These are phyloP conservation scores for Kalanchoe fedtschenkoi DNA, from an alignment of 164 flowering plant genomes.

Conservation along the genomic window DNA sequence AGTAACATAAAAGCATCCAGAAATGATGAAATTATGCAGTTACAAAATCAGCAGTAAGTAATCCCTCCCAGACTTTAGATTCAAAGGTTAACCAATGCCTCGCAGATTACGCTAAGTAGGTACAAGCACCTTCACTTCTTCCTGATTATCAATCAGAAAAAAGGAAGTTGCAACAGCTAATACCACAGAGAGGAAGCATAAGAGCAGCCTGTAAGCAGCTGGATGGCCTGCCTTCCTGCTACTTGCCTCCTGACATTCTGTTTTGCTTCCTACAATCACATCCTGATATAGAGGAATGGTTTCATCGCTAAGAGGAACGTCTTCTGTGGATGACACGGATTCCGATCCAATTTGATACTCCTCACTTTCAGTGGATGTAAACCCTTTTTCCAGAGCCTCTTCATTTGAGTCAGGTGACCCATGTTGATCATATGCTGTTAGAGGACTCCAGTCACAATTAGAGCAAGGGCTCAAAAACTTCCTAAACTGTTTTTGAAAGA, in stretches of 20 bases:
- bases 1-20: no score
- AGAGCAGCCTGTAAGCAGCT: conserved; percentile 15
- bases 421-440: conserved; percentile 17
- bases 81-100: no score
- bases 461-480: conserved; percentile 33
- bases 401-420: conserved; percentile 11
- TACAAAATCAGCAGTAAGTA: no score
- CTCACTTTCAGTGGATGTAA: conserved; percentile 14
- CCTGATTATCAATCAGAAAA: conserved; percentile 22
- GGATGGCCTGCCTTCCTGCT: conserved; percentile 7
- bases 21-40: neutral
- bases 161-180: conserved; percentile 23
- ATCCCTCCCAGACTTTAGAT: no score
- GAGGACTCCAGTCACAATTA: conserved; percentile 29
- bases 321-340: conserved; percentile 54
- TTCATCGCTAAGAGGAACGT: no score
- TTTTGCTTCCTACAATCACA: conserved; percentile 13
- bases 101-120: conserved; percentile 60
- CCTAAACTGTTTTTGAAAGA: conserved; percentile 22
- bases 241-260: conserved; percentile 5
- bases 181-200: conserved; percentile 17
- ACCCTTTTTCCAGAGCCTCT: conserved; percentile 15
- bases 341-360: conserved; percentile 29
- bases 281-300: conserved; percentile 16
- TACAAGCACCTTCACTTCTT: conserved; percentile 29